These are phyloP conservation scores for Sporothrix sp. DNA, from an alignment of 2,329 filamentous ascomycete genomes.

Conservation along the genomic window DNA sequence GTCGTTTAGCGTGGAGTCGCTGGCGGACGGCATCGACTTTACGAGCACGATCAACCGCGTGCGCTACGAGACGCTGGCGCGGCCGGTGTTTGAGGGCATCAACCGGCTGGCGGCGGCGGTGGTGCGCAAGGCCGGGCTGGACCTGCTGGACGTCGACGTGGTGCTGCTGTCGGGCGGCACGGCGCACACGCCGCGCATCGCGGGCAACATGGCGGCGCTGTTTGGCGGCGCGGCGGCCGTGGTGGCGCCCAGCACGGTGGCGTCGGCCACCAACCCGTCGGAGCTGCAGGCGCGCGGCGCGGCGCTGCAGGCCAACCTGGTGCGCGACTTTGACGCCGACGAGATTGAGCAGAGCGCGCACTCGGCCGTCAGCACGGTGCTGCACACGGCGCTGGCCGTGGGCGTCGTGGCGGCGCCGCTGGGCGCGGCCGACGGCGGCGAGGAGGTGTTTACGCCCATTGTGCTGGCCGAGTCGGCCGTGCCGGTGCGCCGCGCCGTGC, in stretches of 20 bases:
- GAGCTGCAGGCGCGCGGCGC: constrained; percentile 84
- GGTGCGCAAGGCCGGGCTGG: constrained; percentile 84
- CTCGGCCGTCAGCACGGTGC: constrained; percentile 86
- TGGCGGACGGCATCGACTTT: constrained; percentile 85
- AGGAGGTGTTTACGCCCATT: constrained; percentile 70
- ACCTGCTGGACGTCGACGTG: constrained; percentile 88
- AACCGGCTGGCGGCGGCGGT: constrained; percentile 74
- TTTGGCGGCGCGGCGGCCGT: constrained; percentile 75
- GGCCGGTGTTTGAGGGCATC: constrained; percentile 82
- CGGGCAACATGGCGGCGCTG: constrained; percentile 63
- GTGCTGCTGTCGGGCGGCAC: constrained; percentile 88
- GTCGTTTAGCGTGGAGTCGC: constrained; percentile 83
- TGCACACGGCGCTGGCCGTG: constrained; percentile 80
- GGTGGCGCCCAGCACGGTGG: constrained; percentile 69
- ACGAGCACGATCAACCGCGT: constrained; percentile 84
- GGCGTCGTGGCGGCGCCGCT: constrained; percentile 61
- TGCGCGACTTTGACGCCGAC: constrained; percentile 86
- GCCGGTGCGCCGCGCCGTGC: constrained; percentile 74
- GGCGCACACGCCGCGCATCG: constrained; percentile 88
- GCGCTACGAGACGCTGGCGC: constrained; percentile 80
- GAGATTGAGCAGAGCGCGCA: constrained; percentile 96
- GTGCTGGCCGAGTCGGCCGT: constrained; percentile 80
- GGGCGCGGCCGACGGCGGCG: constrained; percentile 48
- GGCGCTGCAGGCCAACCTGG: constrained; percentile 87
- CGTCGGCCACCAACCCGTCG: constrained; percentile 80